Conservation (phyloP, 1,284 basidiomycete genomes). For the Coriolopsis trogii region DNA sequence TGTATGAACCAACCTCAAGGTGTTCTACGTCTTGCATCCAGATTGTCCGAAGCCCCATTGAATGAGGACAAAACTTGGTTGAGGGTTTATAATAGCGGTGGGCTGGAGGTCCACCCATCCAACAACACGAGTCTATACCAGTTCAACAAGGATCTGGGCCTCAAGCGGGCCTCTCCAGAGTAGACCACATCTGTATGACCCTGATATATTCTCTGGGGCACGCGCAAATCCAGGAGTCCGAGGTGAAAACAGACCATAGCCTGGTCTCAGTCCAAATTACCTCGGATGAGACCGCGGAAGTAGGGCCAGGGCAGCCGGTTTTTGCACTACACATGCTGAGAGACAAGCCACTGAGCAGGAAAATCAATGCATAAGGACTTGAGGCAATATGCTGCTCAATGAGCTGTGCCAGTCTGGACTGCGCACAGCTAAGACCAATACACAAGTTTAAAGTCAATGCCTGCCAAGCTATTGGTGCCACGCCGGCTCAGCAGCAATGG, state of each 20-base stretch:
- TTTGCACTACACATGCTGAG: background rate
- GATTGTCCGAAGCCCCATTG: background rate
- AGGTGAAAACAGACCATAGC: background rate
- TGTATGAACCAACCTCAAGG: background rate
- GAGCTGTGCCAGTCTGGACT: too few relatives aligned
- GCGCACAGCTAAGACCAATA: too few relatives aligned
- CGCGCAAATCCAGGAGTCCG: background rate
- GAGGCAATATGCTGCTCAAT: too few relatives aligned
- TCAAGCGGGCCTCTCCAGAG: background rate
- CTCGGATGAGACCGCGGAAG: background rate
- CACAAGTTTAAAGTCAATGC: too few relatives aligned
- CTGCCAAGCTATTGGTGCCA: too few relatives aligned
- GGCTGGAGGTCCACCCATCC: too few relatives aligned
- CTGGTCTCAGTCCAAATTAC: background rate
- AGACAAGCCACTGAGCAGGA: background rate
- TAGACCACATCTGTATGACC: background rate
- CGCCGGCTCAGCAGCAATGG: too few relatives aligned
- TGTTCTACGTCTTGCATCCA: background rate
- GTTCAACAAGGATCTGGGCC: too few relatives aligned
- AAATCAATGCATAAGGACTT: too few relatives aligned
- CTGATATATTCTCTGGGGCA: background rate
- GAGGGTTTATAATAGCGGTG: too few relatives aligned
- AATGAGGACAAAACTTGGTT: background rate
- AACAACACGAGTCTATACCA: too few relatives aligned
- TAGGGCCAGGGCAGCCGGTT: background rate